A percentile compares a stretch with the other conserved stretches of the same genome.
These are phyloP conservation scores for Teratosphaeria pseudoeucalypti DNA, from an alignment of 2,329 filamentous ascomycete species.

Conservation along the genomic window DNA sequence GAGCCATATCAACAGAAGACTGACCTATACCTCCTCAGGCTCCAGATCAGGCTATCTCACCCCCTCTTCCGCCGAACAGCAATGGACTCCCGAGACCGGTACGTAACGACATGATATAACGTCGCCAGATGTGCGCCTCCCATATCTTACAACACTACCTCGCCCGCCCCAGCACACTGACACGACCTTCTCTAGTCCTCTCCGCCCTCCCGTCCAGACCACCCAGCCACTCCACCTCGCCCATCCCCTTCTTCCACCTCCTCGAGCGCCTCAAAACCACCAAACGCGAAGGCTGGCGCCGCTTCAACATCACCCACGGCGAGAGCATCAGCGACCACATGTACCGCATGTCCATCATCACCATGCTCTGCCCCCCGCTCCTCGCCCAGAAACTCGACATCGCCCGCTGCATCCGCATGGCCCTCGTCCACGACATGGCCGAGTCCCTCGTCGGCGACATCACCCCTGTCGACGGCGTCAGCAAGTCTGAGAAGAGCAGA, in stretches of 20 bases:
- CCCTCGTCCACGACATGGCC: slow-evolving; percentile 93
- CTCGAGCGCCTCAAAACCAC: slow-evolving; percentile 91
- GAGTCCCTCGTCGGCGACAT: slow-evolving; percentile 93
- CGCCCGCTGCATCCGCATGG: slow-evolving; percentile 83
- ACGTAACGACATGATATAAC: slow-evolving; percentile 21
- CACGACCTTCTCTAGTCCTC: slow-evolving; percentile 41
- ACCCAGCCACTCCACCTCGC: slow-evolving; percentile 55
- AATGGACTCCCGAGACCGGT: slow-evolving; percentile 39
- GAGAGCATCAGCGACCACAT: slow-evolving; percentile 98
- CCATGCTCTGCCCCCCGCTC: slow-evolving; percentile 74
- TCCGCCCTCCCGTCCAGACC: slow-evolving; percentile 50
- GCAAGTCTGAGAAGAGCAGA: slow-evolving; percentile 79
- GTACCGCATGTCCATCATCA: slow-evolving; percentile 98
- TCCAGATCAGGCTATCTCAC: slow-evolving; percentile 27
- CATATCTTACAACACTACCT: background rate
- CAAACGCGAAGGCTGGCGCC: slow-evolving; percentile 89
- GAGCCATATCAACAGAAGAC: background rate
- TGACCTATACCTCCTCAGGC: slow-evolving; percentile 11
- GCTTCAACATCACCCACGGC: slow-evolving; percentile 65
- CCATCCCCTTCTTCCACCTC: slow-evolving; percentile 86
- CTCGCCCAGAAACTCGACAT: slow-evolving; percentile 66
- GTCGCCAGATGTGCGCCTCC: slow-evolving; percentile 10
- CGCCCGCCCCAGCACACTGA: slow-evolving; percentile 1
- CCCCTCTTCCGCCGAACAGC: slow-evolving; percentile 9
- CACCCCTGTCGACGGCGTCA: slow-evolving; percentile 77